These are phyloP conservation scores for Ceratobasidium sp. DNA, from an alignment of 1,284 basidiomycete species.

Conservation along the genomic window DNA sequence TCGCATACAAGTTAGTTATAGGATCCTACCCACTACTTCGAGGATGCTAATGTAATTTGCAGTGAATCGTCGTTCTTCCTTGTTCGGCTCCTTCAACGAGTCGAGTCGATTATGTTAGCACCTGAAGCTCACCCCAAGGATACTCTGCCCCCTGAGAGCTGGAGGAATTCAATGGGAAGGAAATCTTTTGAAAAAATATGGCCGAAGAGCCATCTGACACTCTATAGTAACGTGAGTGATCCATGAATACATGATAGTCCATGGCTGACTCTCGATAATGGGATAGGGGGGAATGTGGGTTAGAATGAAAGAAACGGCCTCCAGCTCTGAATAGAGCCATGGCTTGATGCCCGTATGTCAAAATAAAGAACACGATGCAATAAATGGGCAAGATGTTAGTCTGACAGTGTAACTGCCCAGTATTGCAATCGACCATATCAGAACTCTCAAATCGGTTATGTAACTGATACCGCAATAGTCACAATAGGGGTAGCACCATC, in stretches of 20 bases:
- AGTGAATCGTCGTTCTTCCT: slow-evolving; percentile 57
- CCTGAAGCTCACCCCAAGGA: slow-evolving; percentile 53
- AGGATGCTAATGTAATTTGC: slow-evolving; percentile 49
- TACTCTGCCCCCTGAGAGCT: slow-evolving; percentile 48
- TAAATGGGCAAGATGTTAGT: too few relatives aligned
- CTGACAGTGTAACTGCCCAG: too few relatives aligned
- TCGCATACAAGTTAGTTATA: slow-evolving; percentile 42
- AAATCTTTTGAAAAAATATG: slow-evolving; percentile 54
- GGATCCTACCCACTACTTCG: too few relatives aligned
- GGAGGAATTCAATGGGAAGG: slow-evolving; percentile 49
- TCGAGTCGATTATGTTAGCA: slow-evolving; percentile 56
- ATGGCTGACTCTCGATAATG: neutral
- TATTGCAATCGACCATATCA: too few relatives aligned
- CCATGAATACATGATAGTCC: neutral
- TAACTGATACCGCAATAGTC: too few relatives aligned
- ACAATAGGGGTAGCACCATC: too few relatives aligned
- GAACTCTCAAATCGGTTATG: too few relatives aligned
- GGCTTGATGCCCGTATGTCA: too few relatives aligned
- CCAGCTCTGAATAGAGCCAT: neutral
- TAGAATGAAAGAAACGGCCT: slow-evolving; percentile 41
- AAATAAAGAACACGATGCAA: too few relatives aligned
- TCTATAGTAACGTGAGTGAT: slow-evolving; percentile 48
- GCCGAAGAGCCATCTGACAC: slow-evolving; percentile 53
- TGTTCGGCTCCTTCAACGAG: slow-evolving; percentile 57
- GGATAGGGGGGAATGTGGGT: slow-evolving; percentile 49